A percentile compares a stretch with the other conserved stretches of the same genome.
phyloP scores from a whole-genome alignment of 345 rosid species.

The Isatis tinctoria region DNA sequence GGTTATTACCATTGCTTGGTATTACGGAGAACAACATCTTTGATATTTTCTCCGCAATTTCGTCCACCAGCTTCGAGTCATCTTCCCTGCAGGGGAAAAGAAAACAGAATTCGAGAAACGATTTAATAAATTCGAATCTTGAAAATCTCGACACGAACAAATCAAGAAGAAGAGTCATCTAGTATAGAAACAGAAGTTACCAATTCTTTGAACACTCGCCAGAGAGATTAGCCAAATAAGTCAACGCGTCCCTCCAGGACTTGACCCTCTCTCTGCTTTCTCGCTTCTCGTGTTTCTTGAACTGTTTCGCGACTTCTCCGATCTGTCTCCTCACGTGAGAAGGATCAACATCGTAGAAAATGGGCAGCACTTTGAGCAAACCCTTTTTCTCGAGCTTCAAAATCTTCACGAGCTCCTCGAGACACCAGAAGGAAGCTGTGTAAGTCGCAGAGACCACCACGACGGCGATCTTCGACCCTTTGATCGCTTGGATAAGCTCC shows the following conservation, averaged over 20 bases:
- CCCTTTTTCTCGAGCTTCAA: neutral
- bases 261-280: slow-evolving; percentile 3
- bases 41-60: slow-evolving; percentile 12
- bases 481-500: slow-evolving; percentile 29
- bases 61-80: slow-evolving; percentile 30
- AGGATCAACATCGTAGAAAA: slow-evolving; percentile 35
- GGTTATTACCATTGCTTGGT: neutral
- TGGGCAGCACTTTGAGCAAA: slow-evolving; percentile 21
- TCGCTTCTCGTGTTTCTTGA: slow-evolving; percentile 31
- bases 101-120: neutral
- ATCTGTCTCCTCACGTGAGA: slow-evolving; percentile 14
- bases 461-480: slow-evolving; percentile 24
- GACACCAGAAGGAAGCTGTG: slow-evolving; percentile 26
- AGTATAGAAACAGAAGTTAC: neutral
- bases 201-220: slow-evolving; percentile 31
- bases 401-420: slow-evolving; percentile 26
- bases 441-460: slow-evolving; percentile 31
- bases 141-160: neutral
- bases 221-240: slow-evolving; percentile 15
- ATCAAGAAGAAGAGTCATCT: neutral
- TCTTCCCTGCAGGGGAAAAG: slow-evolving; percentile 7
- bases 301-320: slow-evolving; percentile 26
- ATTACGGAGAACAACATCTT: neutral
- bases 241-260: slow-evolving; percentile 29
- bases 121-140: neutral